A percentile compares a stretch with the other conserved stretches of the same genome.
Conservation (phyloP, 2,329 filamentous ascomycete species). For the Aspergillus neotritici region DNA sequence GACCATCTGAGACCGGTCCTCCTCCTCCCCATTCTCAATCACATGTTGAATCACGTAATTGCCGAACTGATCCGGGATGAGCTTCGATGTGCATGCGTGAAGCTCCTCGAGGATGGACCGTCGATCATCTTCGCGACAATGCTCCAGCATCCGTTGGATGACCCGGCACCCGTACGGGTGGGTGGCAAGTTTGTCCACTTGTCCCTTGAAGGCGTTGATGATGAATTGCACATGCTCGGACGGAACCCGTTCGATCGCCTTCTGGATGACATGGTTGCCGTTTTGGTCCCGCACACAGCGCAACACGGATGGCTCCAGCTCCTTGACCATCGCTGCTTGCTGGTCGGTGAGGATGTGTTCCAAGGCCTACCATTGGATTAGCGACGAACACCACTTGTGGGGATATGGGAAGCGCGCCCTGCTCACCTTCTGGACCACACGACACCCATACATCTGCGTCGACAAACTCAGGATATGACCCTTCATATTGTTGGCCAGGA, state of each 20-base stretch:
- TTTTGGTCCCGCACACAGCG: constrained; percentile 80
- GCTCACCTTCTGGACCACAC: constrained; percentile 84
- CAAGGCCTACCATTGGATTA: constrained; percentile 58
- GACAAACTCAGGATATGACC: constrained; percentile 75
- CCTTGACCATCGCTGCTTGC: constrained; percentile 74
- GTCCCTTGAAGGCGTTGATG: constrained; percentile 69
- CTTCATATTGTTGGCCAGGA: constrained; percentile 79
- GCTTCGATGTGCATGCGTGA: constrained; percentile 61
- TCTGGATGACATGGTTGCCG: constrained; percentile 95
- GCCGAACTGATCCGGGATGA: constrained; percentile 83
- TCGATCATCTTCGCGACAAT: constrained; percentile 67
- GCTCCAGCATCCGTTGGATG: constrained; percentile 84
- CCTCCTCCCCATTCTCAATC: constrained; percentile 67
- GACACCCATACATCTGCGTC: constrained; percentile 84
- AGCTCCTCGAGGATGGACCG: constrained; percentile 71
- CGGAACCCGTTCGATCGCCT: constrained; percentile 77
- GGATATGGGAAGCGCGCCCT: background rate
- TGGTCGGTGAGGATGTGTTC: constrained; percentile 90
- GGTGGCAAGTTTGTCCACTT: constrained; percentile 66
- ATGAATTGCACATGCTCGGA: constrained; percentile 77
- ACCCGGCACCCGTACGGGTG: constrained; percentile 89
- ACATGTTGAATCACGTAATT: constrained; percentile 97
- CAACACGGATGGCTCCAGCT: constrained; percentile 71
- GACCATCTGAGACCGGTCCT: constrained; percentile 69
- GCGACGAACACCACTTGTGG: background rate